Conservation (phyloP, 2,329 filamentous ascomycete genomes). For the Bipolaris sorokiniana region DNA sequence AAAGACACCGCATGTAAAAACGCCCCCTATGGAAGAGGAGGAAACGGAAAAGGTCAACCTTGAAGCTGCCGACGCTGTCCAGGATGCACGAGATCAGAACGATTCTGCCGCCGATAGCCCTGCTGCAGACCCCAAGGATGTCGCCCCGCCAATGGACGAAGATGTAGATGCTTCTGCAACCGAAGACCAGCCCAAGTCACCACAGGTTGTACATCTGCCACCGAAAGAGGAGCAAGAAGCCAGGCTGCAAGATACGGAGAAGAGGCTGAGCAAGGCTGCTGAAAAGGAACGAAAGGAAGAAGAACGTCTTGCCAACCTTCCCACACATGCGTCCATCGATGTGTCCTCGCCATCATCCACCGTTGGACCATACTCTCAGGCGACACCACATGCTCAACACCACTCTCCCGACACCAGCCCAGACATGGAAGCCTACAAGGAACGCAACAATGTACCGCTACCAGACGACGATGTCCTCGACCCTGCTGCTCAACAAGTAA, state of each 20-base stretch:
- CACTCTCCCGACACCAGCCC: constrained; percentile 77
- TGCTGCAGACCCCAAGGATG: constrained; percentile 31
- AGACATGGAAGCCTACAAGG: constrained; percentile 62
- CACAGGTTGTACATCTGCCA: constrained; percentile 56
- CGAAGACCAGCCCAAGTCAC: constrained; percentile 26
- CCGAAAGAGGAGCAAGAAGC: constrained; percentile 59
- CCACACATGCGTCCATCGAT: constrained; percentile 34
- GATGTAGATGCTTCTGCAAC: constrained; percentile 24
- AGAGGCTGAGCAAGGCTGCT: constrained; percentile 45
- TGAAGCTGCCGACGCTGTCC: constrained; percentile 17
- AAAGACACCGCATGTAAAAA: constrained; percentile 16
- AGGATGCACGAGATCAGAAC: constrained; percentile 15
- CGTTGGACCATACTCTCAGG: constrained; percentile 70
- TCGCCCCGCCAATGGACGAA: constrained; percentile 42
- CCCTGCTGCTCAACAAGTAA: constrained; percentile 49
- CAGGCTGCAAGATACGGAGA: constrained; percentile 51
- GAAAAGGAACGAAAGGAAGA: constrained; percentile 50
- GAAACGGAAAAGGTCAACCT: constrained; percentile 16
- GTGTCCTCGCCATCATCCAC: constrained; percentile 68
- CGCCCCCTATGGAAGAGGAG: constrained; percentile 24
- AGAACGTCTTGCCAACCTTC: constrained; percentile 39
- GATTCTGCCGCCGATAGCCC: constrained; percentile 22
- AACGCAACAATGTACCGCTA: constrained; percentile 36
- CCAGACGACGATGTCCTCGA: constrained; percentile 42
- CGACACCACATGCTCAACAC: constrained; percentile 72